Percentiles rank a stretch among this genome's conserved stretches.
Conservation (phyloP, 2,329 filamentous ascomycete genomes). For the Dactylella cylindrospora region DNA sequence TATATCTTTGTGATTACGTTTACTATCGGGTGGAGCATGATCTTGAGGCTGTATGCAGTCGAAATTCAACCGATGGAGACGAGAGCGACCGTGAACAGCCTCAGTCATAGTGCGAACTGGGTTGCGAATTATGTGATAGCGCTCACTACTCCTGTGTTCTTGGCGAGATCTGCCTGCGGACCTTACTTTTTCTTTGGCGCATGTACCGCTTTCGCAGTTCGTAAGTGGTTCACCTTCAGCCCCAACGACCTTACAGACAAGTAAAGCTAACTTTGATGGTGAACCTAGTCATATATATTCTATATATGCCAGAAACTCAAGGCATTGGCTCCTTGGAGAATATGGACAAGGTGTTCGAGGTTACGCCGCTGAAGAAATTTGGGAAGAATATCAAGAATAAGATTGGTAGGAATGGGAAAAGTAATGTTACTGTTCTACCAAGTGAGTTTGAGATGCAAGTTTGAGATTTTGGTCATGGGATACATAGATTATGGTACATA, state of each 20-base stretch:
- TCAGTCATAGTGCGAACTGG: constrained; percentile 60
- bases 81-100: constrained; percentile 59
- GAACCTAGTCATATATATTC: constrained; percentile 24
- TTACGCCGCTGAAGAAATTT: constrained; percentile 36
- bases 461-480: too few relatives aligned
- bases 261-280: too few relatives aligned
- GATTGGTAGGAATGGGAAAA: constrained; percentile 14
- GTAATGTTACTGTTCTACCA: constrained; percentile 15
- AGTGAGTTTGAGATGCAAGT: constrained; percentile 39
- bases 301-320: constrained; percentile 40
- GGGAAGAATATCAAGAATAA: constrained; percentile 29
- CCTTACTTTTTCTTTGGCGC: constrained; percentile 57
- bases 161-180: constrained; percentile 52
- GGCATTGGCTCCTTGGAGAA: constrained; percentile 40
- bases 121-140: constrained; percentile 57
- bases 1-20: constrained; percentile 58
- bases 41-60: constrained; percentile 60
- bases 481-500: too few relatives aligned
- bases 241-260: too few relatives aligned
- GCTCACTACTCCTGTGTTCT: constrained; percentile 51
- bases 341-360: constrained; percentile 43
- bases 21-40: constrained; percentile 59
- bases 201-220: constrained; percentile 52
- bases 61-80: constrained; percentile 63
- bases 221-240: constrained; percentile 33